Evolutionary conservation across 2,329 filamentous ascomycete genomes (phyloP).

Genomic region (Diaporthe vexans): DNA sequence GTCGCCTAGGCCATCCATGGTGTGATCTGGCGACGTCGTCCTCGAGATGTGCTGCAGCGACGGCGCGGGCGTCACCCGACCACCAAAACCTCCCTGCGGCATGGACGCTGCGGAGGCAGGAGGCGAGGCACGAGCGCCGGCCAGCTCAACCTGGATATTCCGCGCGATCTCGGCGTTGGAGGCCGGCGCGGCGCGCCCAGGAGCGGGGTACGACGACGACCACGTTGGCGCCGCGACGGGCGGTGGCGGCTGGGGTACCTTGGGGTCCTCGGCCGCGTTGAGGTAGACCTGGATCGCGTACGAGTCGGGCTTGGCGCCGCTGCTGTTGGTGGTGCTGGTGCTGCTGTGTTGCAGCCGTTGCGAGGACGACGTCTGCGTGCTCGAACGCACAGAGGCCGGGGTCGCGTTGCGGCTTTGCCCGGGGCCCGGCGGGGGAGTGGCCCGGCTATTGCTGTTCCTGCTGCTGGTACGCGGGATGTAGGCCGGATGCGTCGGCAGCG

Average conservation of each 20-base stretch:
- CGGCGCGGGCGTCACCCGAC: not conserved
- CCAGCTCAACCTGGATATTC: conserved; percentile 30
- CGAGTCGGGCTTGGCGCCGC: conserved; percentile 44
- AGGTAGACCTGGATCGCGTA: conserved; percentile 55
- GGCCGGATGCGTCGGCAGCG: conserved; percentile 63
- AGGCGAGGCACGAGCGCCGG: not conserved
- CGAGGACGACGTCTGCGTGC: conserved; percentile 41
- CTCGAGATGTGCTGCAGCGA: conserved; percentile 6
- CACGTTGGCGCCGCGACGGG: conserved; percentile 38
- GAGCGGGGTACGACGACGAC: not conserved
- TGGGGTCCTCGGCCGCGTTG: conserved; percentile 48
- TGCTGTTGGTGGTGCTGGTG: conserved; percentile 41
- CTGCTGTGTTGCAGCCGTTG: conserved; percentile 30
- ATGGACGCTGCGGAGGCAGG: not conserved
- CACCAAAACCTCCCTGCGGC: not conserved
- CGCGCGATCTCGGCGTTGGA: conserved; percentile 9
- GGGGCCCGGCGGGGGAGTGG: conserved; percentile 1
- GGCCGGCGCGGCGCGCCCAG: not conserved
- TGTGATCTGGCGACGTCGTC: conserved; percentile 8
- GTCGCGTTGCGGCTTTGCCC: conserved; percentile 36
- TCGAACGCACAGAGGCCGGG: conserved; percentile 12
- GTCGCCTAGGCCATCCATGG: conserved; percentile 17
- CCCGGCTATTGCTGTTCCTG: conserved; percentile 6
- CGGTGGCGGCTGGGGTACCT: conserved; percentile 43
- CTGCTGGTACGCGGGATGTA: conserved; percentile 57